Evolutionary conservation across 768 basidiomycete genomes (phyloP), one percentile per base, ranked within the genome.

Genomic region (Fistulinella prunicolor): DNA sequence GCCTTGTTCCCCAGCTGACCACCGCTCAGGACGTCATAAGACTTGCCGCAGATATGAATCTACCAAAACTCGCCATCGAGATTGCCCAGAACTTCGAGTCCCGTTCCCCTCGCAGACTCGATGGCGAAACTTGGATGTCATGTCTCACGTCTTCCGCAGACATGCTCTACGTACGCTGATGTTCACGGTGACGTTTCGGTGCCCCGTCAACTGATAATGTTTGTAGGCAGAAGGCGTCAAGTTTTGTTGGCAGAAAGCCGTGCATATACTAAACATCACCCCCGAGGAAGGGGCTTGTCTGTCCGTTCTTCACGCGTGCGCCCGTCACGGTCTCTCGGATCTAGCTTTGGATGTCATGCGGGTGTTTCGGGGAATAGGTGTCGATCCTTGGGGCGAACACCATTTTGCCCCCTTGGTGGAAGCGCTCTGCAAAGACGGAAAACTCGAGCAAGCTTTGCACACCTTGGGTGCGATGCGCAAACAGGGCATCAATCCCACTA

Each of bases 371-470:
- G 43, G 52, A 9, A 65, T 78, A 8, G 74, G 76, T 14, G 65
- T 80, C 13, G 61, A 71, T 38, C 74, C 78, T n/a, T 64, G 61
- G 68, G 61, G 74, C 58, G 91, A 93, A 61, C 68, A 86, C 58
- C 92, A 94, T 61, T 81, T 89, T 56, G 80, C 86, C 1, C 81
- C 89, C 3, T 67, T 93, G 19, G 70, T 94, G 24, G 86, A 92
- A 60, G 82, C 89, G 0, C 82, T 86, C 57, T 80, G 79, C 64
- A 76, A 70, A 13, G 75, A 73, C 22, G 71, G 72, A 1, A 72
- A 80, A 36, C 56, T 89, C 36, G 75, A 79, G 42, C 81, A 87
- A 28, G 89, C 87, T 0, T 66, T 94, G 42, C 61, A 70, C 28
- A 72, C 78, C 14, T 67, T 93, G 28, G 62, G 73, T 17, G 64